Base-by-base conservation (phyloP, 495 filamentous ascomycete genomes). In the Penicillium psychrofluorescens region DNA sequence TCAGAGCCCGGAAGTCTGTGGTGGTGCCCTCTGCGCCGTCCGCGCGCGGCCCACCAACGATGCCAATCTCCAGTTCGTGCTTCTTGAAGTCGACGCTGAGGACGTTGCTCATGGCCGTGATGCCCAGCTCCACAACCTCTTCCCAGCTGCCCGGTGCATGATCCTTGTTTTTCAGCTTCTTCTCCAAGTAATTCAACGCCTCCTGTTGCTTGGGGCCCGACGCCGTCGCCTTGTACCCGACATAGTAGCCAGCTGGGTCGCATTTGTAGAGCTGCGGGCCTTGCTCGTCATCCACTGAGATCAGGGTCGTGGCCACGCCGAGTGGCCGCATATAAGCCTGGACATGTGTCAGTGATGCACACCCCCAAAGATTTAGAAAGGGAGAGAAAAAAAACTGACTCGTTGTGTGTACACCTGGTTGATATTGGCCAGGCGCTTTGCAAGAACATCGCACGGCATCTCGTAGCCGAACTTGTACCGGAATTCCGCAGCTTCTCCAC, bases 91-190 rank as follows among this genome's bases (percentile, higher is more conserved):
- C 92, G 55, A 97, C 94, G 62, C 89, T 95, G 42, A 98, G 78
- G 41, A 98, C 90, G 41, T 84, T 92, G 77, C 91, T 95, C 62
- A 98, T 67, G 9, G 92, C 86, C 11, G 88, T 83, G 68, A 98
- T 97, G 34, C 85, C 92, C 48, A 96, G 75, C 71, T 98, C 92
- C 44, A 98, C 91, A 31, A 98, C 92, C 46, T 97, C 92, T 71
- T 96, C 86, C 94, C 94, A 97, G 67, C 71, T 84, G 46, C 92
- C 92, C 7, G 88, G 81, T 28, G 92, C 92, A 57, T 77, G 78
- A 65, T 97, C 90, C 84, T 95, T 95, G 82, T 95, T 95, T 80
- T 97, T 97, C 70, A 98, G 81, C 79, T 95, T 96, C 85, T 96
- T 96, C 80, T 98, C 92, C 41, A 98, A 75, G 59, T 90, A 84